Evolutionary conservation across 257 asterid genomes (phyloP).

Genomic region (Anisodus tanguticus): DNA sequence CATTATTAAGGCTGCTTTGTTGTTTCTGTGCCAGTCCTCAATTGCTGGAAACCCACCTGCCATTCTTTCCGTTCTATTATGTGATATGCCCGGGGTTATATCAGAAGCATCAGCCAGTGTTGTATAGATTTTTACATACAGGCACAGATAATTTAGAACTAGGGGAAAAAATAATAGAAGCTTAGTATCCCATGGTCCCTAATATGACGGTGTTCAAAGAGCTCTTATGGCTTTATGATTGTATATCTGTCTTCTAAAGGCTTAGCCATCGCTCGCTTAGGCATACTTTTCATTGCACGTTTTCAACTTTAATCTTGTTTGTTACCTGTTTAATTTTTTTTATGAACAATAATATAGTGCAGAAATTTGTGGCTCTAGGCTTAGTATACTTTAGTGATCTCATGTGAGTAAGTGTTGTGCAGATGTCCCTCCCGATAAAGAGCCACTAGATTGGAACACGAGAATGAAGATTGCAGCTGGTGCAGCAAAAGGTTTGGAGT

Average conservation of each 20-base stretch:
- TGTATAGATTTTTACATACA: neutral
- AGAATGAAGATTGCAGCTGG: slow-evolving; percentile 99
- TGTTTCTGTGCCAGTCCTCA: neutral
- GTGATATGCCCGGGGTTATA: neutral
- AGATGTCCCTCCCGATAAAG: slow-evolving; percentile 90
- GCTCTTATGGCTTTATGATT: slow-evolving; percentile 2
- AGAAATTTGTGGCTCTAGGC: slow-evolving; percentile 10
- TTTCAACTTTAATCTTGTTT: neutral
- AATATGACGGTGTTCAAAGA: neutral
- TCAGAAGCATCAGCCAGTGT: neutral
- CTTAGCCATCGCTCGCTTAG: neutral
- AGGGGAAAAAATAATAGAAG: neutral
- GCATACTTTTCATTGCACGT: neutral
- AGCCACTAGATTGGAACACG: slow-evolving; percentile 97
- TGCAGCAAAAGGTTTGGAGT: slow-evolving; percentile 97
- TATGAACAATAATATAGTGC: neutral
- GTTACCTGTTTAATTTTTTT: neutral
- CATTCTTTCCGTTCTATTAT: slow-evolving; percentile 5
- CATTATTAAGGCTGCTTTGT: neutral
- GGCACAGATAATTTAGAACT: slow-evolving; percentile 3
- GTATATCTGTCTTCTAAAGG: neutral
- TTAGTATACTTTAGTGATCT: slow-evolving; percentile 22
- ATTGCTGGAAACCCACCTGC: neutral
- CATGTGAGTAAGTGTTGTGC: slow-evolving; percentile 29
- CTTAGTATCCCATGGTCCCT: neutral